Percentiles rank a stretch among this genome's conserved stretches.
Conservation (phyloP, 2,329 filamentous ascomycete genomes). For the Diaporthe citrichinensis region DNA sequence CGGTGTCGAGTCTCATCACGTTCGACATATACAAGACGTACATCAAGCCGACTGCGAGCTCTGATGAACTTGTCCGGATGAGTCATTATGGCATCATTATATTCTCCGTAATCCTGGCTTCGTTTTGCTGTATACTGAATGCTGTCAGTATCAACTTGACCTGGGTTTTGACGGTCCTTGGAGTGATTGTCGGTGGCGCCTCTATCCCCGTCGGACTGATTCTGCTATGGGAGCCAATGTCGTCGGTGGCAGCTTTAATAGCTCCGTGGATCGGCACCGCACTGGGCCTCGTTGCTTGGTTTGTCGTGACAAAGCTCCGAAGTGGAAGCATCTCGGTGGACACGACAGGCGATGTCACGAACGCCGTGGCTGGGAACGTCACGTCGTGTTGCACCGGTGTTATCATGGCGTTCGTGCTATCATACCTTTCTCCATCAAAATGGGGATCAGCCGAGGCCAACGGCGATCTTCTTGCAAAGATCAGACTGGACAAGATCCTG, state of each 20-base stretch:
- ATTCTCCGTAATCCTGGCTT: constrained; percentile 51
- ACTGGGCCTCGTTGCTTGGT: constrained; percentile 54
- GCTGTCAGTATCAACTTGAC: constrained; percentile 54
- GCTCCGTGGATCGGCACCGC: constrained; percentile 53
- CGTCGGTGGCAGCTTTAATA: constrained; percentile 52
- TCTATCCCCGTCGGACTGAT: constrained; percentile 53
- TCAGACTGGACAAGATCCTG: constrained; percentile 49
- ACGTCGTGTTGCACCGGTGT: constrained; percentile 53
- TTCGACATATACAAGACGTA: constrained; percentile 58
- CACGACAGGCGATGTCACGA: constrained; percentile 54
- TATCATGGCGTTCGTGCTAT: constrained; percentile 51
- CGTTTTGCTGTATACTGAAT: constrained; percentile 54
- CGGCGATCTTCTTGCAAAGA: constrained; percentile 44
- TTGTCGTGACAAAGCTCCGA: constrained; percentile 52
- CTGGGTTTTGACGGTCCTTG: constrained; percentile 57
- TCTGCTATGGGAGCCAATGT: constrained; percentile 56
- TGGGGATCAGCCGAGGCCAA: constrained; percentile 43
- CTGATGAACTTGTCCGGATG: constrained; percentile 50
- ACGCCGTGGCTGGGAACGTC: constrained; percentile 56
- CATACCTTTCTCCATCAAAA: constrained; percentile 52
- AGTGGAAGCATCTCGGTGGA: constrained; percentile 52
- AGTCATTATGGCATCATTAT: constrained; percentile 52
- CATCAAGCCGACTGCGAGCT: constrained; percentile 51
- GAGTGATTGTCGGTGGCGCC: constrained; percentile 57
- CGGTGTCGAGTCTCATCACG: constrained; percentile 54